Conservation (phyloP, 2,329 filamentous ascomycete genomes). For the Mariannaea sp. region DNA sequence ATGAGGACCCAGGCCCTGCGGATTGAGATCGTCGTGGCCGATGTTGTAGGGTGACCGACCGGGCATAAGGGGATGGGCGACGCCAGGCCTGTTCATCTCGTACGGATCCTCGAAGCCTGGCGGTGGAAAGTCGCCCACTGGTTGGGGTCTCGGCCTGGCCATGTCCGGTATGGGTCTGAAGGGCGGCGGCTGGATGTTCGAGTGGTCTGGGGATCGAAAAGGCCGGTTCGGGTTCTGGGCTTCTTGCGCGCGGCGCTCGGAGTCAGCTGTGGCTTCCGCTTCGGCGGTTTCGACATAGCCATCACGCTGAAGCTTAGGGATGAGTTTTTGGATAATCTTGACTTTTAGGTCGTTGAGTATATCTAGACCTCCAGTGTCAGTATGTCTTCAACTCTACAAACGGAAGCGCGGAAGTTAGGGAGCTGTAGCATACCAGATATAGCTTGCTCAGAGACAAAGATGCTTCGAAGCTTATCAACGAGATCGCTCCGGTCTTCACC, state of each 20-base stretch:
- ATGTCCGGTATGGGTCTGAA: conserved; percentile 67
- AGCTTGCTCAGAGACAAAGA: conserved; percentile 76
- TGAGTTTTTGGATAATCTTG: conserved; percentile 81
- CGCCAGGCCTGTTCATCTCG: conserved; percentile 70
- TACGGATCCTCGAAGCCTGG: conserved; percentile 94
- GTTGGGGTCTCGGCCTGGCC: conserved; percentile 61
- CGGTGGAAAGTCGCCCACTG: conserved; percentile 76
- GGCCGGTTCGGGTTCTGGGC: conserved; percentile 42
- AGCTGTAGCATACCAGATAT: conserved; percentile 52
- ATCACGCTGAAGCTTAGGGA: conserved; percentile 76
- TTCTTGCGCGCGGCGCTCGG: conserved; percentile 48
- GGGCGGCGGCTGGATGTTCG: conserved; percentile 67
- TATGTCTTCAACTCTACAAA: not conserved
- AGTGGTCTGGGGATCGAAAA: conserved; percentile 55
- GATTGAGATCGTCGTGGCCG: conserved; percentile 86
- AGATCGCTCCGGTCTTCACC: conserved; percentile 58
- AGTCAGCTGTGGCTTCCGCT: conserved; percentile 49
- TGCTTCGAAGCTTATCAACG: conserved; percentile 54
- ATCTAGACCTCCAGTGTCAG: conserved; percentile 45
- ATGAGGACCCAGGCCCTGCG: conserved; percentile 80
- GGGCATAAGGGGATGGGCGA: conserved; percentile 35
- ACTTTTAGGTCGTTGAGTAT: conserved; percentile 75
- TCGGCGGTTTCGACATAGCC: conserved; percentile 71
- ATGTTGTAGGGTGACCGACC: conserved; percentile 68
- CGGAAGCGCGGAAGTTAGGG: not conserved